A percentile compares a stretch with the other conserved stretches of the same genome.
Evolutionary conservation across 129 eudicot species (phyloP).

Genomic region (Artemisia annua): DNA sequence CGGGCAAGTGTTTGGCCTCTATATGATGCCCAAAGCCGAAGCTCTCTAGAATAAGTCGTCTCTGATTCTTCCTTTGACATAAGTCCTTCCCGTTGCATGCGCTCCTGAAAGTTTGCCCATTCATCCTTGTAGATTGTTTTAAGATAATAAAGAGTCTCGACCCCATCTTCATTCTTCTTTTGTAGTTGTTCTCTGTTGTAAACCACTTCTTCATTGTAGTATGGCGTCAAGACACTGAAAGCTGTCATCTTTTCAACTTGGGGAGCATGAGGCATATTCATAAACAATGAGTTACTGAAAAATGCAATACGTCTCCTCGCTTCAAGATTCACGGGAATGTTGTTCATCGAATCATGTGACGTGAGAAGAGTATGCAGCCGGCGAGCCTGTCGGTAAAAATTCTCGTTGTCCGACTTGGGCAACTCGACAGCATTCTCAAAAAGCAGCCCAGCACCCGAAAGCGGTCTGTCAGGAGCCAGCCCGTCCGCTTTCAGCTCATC

Average conservation of each 20-base stretch:
- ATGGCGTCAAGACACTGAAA: conserved; percentile 92
- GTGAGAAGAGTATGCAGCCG: conserved; percentile 80
- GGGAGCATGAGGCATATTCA: conserved; percentile 98
- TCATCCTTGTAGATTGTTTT: conserved; percentile 87
- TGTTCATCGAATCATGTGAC: conserved; percentile 84
- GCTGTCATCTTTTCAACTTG: conserved; percentile 99
- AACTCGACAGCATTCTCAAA: conserved; percentile 76
- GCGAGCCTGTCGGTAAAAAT: conserved; percentile 77
- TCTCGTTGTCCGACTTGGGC: conserved; percentile 56
- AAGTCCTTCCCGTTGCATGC: conserved; percentile 87
- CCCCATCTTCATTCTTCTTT: conserved; percentile 93
- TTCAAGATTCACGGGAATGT: conserved; percentile 81
- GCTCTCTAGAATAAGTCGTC: conserved; percentile 59
- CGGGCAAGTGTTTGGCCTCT: conserved; percentile 96
- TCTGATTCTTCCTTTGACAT: conserved; percentile 53
- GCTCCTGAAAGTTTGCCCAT: conserved; percentile 83
- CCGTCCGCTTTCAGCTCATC: conserved; percentile 74
- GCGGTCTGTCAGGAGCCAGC: conserved; percentile 61
- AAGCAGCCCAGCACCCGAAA: conserved; percentile 60
- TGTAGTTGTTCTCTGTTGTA: conserved; percentile 82
- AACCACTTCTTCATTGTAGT: conserved; percentile 89
- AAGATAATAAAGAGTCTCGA: conserved; percentile 79
- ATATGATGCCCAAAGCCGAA: conserved; percentile 94
- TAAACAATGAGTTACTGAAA: conserved; percentile 90
- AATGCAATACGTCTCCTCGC: conserved; percentile 92